Evolutionary conservation across 1,139 yeast species (phyloP).

Genomic region (Lizanozyma gosingica): DNA sequence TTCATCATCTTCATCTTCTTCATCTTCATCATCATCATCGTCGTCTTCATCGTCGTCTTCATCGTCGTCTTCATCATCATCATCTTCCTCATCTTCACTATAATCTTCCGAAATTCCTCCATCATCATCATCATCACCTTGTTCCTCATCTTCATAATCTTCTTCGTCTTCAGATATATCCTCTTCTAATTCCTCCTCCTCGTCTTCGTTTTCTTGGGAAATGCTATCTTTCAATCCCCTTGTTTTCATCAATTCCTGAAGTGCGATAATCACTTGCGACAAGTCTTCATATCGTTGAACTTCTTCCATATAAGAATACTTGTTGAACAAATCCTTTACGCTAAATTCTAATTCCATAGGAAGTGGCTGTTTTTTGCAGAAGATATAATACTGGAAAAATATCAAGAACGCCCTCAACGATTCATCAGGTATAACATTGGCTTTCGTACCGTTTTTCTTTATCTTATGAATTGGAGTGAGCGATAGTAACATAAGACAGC

Average conservation of each 20-base stretch:
- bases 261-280: conserved; percentile 30
- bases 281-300: conserved; percentile 9
- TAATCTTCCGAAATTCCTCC: conserved; percentile 10
- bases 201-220: conserved; percentile 11
- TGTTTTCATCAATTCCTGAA: conserved; percentile 20
- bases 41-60: conserved; percentile 6
- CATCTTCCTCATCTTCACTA: conserved; percentile 8
- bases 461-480: conserved; percentile 8
- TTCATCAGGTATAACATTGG: conserved; percentile 11
- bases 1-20: conserved; percentile 5
- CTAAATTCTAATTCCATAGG: conserved; percentile 59
- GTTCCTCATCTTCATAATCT: conserved; percentile 12
- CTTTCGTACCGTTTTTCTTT: conserved; percentile 8
- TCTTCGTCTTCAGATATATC: conserved; percentile 13
- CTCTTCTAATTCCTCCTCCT: conserved; percentile 10
- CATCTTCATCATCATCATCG: conserved; percentile 8
- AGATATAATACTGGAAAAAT: conserved; percentile 69
- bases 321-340: conserved; percentile 35
- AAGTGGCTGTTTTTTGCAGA: conserved; percentile 53
- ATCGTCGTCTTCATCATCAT: conserved; percentile 10
- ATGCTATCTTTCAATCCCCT: conserved; percentile 9
- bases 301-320: conserved; percentile 9
- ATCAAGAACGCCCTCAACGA: conserved; percentile 41
- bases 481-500: conserved; percentile 20
- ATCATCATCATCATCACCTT: conserved; percentile 11